Percentiles rank a stretch among this genome's conserved stretches.
Conservation (phyloP, 1,284 basidiomycete species). For the Naganishia liquefaciens region DNA sequence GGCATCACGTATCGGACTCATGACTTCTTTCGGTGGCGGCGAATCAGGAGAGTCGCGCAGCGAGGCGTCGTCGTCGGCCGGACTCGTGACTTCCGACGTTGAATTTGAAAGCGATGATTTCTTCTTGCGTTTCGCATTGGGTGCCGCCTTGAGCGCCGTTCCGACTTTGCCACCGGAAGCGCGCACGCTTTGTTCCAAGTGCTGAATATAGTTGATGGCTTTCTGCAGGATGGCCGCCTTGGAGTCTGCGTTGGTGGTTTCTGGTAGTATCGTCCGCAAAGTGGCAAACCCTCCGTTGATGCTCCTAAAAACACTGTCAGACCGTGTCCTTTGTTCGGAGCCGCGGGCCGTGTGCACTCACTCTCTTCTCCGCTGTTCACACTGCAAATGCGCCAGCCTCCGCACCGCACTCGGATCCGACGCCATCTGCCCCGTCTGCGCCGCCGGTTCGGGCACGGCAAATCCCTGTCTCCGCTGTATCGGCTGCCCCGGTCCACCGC, state of each 20-base stretch:
- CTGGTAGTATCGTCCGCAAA: conserved; percentile 33
- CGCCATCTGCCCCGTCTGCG: neutral
- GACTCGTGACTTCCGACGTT: conserved; percentile 14
- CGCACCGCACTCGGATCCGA: conserved; percentile 31
- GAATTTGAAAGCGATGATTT: conserved; percentile 18
- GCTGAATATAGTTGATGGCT: conserved; percentile 36
- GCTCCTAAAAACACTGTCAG: conserved; percentile 17
- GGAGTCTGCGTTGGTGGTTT: conserved; percentile 34
- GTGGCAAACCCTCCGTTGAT: conserved; percentile 36
- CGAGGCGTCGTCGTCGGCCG: neutral
- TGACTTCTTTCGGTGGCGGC: conserved; percentile 1
- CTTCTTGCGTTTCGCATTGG: conserved; percentile 3
- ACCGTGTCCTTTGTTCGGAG: neutral
- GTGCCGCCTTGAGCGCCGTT: conserved; percentile 2
- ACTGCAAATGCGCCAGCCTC: conserved; percentile 34
- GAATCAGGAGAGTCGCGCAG: neutral
- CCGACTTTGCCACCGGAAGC: conserved; percentile 28
- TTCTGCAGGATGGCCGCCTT: conserved; percentile 36
- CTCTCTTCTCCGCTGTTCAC: conserved; percentile 35
- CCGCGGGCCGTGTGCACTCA: conserved; percentile 14
- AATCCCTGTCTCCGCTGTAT: conserved; percentile 16
- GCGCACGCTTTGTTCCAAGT: conserved; percentile 33
- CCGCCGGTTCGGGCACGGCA: conserved; percentile 13
- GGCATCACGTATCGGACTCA: conserved; percentile 24
- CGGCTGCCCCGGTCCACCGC: neutral